Base-by-base conservation (phyloP, 2,329 filamentous ascomycete genomes). In the Orbilia oligospora region DNA sequence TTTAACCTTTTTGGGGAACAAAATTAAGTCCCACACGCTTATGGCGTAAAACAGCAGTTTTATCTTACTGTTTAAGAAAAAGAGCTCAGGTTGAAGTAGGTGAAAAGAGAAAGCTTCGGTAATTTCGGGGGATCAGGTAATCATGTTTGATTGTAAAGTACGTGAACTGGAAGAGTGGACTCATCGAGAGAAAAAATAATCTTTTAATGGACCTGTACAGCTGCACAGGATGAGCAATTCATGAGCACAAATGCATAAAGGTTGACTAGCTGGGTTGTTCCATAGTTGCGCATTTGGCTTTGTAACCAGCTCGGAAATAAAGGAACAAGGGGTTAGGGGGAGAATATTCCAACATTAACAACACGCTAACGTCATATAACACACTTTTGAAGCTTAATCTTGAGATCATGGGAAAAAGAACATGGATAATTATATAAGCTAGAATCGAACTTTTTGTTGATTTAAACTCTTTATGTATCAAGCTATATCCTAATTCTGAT, bases 261-360 rank as follows among this genome's bases (percentile, higher is more conserved):
- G 27, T 30, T 30, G 27, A 30, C 27, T 30, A 27, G 36, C 27
- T 30, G n/a, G 36, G 56, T 61, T 61, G 56, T 61, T 61, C 9
- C 55, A 8, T 20, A 61, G 36, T 10, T 61, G 56, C 56, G 56
- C 36, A 33, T 61, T 61, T 61, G 56, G 36, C 56, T 61, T 44
- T 44, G 56, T 61, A 61, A 61, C 56, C 20, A 4, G 18, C 3
- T 16, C 56, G 56, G 56, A 44, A 61, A 61, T 61, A 27, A n/a
- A 14, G n/a, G 44, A 20, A 20, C 44, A 18, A 46, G 44, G 44
- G 44, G 16, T 46, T 18, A 49, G 44, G 6, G 33, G 18, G 12
- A 8, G 22, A 44, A 44, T 24, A 44, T 36, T 44, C 56, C 56
- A 61, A 61, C 56, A 20, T 20, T 27, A 5, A n/a, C 56, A 61